These are phyloP conservation scores for Geranium incanum DNA, from an alignment of 441 rosid species.

Conservation along the genomic window DNA sequence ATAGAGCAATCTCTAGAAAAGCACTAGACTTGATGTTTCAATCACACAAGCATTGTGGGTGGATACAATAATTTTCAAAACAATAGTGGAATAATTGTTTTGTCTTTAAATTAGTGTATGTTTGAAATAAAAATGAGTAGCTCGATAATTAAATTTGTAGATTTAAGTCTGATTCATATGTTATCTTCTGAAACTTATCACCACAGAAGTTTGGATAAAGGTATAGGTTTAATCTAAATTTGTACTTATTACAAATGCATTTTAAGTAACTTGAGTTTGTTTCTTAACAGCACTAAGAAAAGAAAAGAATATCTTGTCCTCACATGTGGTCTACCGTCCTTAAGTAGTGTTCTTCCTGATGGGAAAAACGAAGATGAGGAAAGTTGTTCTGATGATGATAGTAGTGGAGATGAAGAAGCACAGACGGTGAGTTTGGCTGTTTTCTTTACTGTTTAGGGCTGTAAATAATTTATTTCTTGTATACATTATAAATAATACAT, in stretches of 20 bases:
- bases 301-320: constrained; percentile 10
- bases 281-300: constrained; percentile 3
- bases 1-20: neutral
- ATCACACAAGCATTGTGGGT: neutral
- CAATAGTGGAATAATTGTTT: neutral
- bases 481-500: too few species aligned
- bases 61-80: neutral
- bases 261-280: neutral
- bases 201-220: neutral
- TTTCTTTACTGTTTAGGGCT: neutral
- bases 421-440: constrained; percentile 35
- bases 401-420: constrained; percentile 54
- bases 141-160: neutral
- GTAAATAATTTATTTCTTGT: too few species aligned
- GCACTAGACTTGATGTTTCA: neutral
- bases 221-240: neutral
- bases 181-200: neutral
- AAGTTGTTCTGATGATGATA: constrained; percentile 53
- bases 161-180: neutral
- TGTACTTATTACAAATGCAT: neutral
- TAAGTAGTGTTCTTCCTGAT: neutral
- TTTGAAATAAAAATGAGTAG: neutral
- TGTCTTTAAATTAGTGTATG: neutral
- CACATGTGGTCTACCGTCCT: constrained; percentile 19
- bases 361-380: constrained; percentile 32